Base-by-base conservation (phyloP, 345 rosid genomes). In the Toxicodendron radicans region DNA sequence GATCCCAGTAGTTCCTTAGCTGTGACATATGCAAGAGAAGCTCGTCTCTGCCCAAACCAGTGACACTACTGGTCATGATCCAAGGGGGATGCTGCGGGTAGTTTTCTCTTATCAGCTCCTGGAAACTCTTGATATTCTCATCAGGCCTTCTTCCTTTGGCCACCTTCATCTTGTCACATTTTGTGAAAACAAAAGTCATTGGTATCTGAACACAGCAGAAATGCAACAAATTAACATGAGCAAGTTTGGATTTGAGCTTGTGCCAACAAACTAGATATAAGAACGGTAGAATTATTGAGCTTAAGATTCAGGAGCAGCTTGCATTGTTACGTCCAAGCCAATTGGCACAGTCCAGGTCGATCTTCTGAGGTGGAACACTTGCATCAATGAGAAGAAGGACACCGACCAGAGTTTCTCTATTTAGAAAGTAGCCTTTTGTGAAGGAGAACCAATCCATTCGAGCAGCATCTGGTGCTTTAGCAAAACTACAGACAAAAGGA, bases 241-340 rank as follows among this genome's bases (percentile, higher is more conserved):
- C 45, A 76, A 59, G 32, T 53, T 1, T 9, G 48, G 3, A 24
- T 66, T 62, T 46, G n/a, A 27, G 11, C 12, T 17, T 48, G 23
- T 3, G 14, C 11, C 20, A 30, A 13, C 64, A 64, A 59, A 41
- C n/a, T 46, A 68, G 18, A 51, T 45, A 74, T n/a, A 2, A 12
- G 13, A n/a, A 32, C 33, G 49, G 7, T 11, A 64, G 17, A 3
- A 3, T 11, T 27, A 10, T 18, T 23, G n/a, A 58, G 48, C 30
- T 46, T 27, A 59, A 33, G 43, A 68, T 46, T 35, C 27, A 45
- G 58, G 45, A n/a, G 76, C 33, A 75, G 45, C 85, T 9, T 79
- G 91, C 99, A 60, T 91, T 81, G 84, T 90, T 91, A 79, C 93
- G 96, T 53, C 94, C 94, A 67, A 95, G 97, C 99, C 99, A 95